Percentiles rank a stretch among this genome's conserved stretches.
phyloP scores from a whole-genome alignment of 352 stramenopile genomes.

The Pythium insidiosum region DNA sequence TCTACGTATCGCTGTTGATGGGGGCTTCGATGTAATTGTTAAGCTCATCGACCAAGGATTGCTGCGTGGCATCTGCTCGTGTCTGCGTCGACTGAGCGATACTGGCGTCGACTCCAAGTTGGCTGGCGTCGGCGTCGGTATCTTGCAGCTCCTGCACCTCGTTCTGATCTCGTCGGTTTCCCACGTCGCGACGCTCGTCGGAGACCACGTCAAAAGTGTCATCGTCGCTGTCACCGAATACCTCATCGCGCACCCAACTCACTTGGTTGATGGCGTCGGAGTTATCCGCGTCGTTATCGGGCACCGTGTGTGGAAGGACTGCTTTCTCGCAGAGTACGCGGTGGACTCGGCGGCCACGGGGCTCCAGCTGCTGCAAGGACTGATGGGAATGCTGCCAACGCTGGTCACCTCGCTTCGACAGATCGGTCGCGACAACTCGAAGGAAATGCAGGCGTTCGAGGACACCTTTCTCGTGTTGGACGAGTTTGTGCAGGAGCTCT shows the following conservation, averaged over 20 bases:
- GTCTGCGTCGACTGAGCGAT: constrained; percentile 46
- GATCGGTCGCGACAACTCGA: constrained; percentile 6
- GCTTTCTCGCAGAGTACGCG: constrained; percentile 57
- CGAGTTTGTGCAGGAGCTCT: constrained; percentile 50
- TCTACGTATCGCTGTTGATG: constrained; percentile 52
- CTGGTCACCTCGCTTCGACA: background rate
- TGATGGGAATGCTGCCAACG: constrained; percentile 30
- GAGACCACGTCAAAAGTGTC: constrained; percentile 55
- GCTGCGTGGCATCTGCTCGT: constrained; percentile 53
- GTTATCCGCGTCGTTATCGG: constrained; percentile 74
- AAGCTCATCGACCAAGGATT: constrained; percentile 72
- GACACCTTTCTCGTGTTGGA: constrained; percentile 53
- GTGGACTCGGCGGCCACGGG: constrained; percentile 53
- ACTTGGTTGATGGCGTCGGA: constrained; percentile 44
- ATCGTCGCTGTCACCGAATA: constrained; percentile 68
- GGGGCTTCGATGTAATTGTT: constrained; percentile 36
- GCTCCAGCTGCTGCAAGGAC: constrained; percentile 53
- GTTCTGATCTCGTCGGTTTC: constrained; percentile 53
- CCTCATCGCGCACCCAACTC: constrained; percentile 42
- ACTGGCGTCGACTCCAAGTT: constrained; percentile 11
- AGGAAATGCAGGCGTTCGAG: constrained; percentile 37
- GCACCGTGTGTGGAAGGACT: constrained; percentile 60
- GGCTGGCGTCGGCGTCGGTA: constrained; percentile 23
- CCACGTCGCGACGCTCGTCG: constrained; percentile 34
- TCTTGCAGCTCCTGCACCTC: constrained; percentile 61